These are phyloP conservation scores for Blastobotrys chiropterorum DNA, from an alignment of 805 yeast species.

Conservation along the genomic window DNA sequence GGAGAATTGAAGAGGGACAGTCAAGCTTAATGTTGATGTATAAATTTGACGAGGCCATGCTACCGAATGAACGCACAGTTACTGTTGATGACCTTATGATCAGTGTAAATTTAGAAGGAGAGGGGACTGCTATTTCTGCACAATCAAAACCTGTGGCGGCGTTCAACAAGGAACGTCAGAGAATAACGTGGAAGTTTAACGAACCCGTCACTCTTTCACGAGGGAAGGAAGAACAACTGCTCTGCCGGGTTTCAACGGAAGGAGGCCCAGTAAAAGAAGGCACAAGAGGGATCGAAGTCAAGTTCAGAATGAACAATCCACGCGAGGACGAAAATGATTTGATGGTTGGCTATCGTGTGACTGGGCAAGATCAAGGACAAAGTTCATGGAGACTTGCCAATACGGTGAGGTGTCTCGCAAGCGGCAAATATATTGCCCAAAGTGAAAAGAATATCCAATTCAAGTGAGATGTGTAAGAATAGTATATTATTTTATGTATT, in stretches of 20 bases:
- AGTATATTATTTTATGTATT: too few species aligned
- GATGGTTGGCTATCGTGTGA: too few species aligned
- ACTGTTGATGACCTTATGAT: constrained; percentile 52
- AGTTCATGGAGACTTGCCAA: neutral
- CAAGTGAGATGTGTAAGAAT: too few species aligned
- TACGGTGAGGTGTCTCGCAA: neutral
- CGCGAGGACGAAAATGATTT: too few species aligned
- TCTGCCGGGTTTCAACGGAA: constrained; percentile 79
- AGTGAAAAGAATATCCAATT: neutral
- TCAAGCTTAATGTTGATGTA: constrained; percentile 77
- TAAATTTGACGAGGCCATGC: constrained; percentile 37
- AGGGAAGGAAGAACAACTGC: constrained; percentile 55
- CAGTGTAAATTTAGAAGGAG: constrained; percentile 50
- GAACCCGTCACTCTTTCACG: constrained; percentile 33
- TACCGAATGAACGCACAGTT: constrained; percentile 29
- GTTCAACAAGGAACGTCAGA: constrained; percentile 75
- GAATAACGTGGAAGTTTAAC: constrained; percentile 77
- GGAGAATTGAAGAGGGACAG: constrained; percentile 84
- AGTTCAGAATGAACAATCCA: constrained; percentile 18
- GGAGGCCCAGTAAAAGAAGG: constrained; percentile 67
- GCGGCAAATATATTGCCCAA: constrained; percentile 5
- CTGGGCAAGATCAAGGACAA: too few species aligned
- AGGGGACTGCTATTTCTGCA: constrained; percentile 57
- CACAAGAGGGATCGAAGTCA: constrained; percentile 64
- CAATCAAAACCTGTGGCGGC: constrained; percentile 90